phyloP scores from a whole-genome alignment of 352 stramenopile species.

The Globisporangium spinosum region DNA sequence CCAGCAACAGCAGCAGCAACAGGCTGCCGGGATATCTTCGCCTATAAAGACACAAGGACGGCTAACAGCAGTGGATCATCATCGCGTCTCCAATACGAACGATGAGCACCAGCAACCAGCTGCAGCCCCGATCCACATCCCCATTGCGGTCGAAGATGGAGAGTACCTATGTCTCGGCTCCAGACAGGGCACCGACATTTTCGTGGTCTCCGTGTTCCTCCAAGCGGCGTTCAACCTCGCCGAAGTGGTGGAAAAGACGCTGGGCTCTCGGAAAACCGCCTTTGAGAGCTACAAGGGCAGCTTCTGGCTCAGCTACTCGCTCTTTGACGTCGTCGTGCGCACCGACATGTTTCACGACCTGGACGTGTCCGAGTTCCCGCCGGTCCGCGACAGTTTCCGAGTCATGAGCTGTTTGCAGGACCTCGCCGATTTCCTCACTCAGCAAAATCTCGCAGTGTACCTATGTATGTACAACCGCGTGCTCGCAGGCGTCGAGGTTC shows the following conservation, averaged over 20 bases:
- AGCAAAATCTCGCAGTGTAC: conserved; percentile 48
- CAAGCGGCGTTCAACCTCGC: conserved; percentile 36
- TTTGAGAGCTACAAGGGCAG: conserved; percentile 22
- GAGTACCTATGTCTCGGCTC: conserved; percentile 57
- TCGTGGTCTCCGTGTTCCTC: conserved; percentile 60
- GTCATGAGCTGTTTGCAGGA: conserved; percentile 52
- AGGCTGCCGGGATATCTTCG: neutral
- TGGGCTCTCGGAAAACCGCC: conserved; percentile 4
- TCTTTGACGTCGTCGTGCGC: conserved; percentile 82
- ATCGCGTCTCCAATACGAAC: neutral
- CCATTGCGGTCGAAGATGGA: conserved; percentile 24
- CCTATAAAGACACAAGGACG: neutral
- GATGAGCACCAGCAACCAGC: neutral
- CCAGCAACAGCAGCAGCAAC: neutral
- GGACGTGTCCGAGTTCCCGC: conserved; percentile 44
- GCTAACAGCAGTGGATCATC: neutral
- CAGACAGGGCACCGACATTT: conserved; percentile 40
- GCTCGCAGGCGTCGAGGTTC: conserved; percentile 56
- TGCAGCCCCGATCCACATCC: neutral
- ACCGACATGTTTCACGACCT: conserved; percentile 76
- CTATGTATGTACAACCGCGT: conserved; percentile 68
- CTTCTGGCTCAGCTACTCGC: conserved; percentile 82
- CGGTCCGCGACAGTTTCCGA: conserved; percentile 74
- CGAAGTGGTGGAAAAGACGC: conserved; percentile 9
- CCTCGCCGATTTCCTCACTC: conserved; percentile 35